These are phyloP conservation scores for Leccinum imitatum DNA, from an alignment of 768 basidiomycete genomes.

Conservation along the genomic window DNA sequence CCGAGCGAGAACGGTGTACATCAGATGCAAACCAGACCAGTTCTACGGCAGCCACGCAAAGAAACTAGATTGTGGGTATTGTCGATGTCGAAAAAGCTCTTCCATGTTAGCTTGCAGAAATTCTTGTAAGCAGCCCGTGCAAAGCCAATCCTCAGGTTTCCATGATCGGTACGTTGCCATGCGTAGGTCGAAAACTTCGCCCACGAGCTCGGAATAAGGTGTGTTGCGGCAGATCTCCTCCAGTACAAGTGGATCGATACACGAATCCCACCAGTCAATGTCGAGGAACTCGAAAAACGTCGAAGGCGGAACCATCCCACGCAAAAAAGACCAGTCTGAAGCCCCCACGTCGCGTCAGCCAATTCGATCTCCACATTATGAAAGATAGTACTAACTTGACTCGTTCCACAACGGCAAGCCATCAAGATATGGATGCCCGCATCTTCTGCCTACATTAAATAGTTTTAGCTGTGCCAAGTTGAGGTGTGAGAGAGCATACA, in stretches of 20 bases:
- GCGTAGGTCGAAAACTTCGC: constrained; percentile 1
- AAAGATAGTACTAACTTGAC: constrained; percentile 12
- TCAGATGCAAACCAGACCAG: not conserved
- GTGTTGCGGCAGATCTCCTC: constrained; percentile 5
- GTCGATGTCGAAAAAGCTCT: constrained; percentile 1
- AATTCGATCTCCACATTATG: not conserved
- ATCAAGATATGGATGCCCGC: not conserved
- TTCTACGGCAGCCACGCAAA: not conserved
- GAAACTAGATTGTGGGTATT: not conserved
- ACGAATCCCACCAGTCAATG: constrained; percentile 16
- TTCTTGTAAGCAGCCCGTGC: constrained; percentile 4
- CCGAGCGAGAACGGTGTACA: not conserved
- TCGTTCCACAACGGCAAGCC: constrained; percentile 7
- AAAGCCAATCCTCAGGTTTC: constrained; percentile 13
- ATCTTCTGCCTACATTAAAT: constrained; percentile 1
- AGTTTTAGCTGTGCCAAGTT: not conserved
- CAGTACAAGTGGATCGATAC: constrained; percentile 1
- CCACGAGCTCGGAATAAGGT: constrained; percentile 11
- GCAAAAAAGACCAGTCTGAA: constrained; percentile 18
- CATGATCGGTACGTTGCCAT: constrained; percentile 4
- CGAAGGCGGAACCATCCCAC: constrained; percentile 13
- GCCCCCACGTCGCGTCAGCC: not conserved
- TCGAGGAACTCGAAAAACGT: constrained; percentile 10
- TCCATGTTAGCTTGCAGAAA: constrained; percentile 14
- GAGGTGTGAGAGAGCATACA: constrained; percentile 7